Percentiles rank a stretch among this genome's conserved stretches.
Conservation (phyloP, 2,329 filamentous ascomycete genomes). For the Xylaria digitata region DNA sequence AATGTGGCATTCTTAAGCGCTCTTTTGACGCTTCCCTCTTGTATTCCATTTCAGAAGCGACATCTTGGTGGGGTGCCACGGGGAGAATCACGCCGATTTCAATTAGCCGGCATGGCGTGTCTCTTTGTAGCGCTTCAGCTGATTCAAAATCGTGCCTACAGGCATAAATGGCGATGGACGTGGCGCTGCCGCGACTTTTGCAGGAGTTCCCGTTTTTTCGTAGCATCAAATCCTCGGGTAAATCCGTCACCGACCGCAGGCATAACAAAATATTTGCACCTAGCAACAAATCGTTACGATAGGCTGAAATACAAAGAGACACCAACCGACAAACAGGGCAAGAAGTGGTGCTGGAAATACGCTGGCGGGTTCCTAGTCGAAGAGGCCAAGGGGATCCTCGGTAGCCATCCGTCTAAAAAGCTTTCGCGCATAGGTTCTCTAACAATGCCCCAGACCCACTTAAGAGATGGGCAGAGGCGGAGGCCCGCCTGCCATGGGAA, state of each 20-base stretch:
- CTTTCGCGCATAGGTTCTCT: neutral
- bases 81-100: neutral
- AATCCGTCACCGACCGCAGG: neutral
- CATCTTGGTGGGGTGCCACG: neutral
- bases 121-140: no score
- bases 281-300: neutral
- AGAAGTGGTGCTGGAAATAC: neutral
- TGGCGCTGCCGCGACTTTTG: neutral
- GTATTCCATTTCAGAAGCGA: neutral
- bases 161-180: neutral
- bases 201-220: neutral
- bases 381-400: neutral
- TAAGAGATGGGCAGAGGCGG: no score
- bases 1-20: neutral
- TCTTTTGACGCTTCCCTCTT: neutral
- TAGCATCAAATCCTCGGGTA: neutral
- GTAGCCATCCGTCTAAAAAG: neutral
- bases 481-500: no score
- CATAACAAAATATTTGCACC: neutral
- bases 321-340: neutral
- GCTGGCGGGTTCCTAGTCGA: neutral
- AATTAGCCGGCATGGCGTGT: neutral
- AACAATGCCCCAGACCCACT: no score
- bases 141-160: neutral
- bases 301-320: neutral